Base-by-base conservation (phyloP, 805 yeast species). In the Hermanozyma aechmeae region DNA sequence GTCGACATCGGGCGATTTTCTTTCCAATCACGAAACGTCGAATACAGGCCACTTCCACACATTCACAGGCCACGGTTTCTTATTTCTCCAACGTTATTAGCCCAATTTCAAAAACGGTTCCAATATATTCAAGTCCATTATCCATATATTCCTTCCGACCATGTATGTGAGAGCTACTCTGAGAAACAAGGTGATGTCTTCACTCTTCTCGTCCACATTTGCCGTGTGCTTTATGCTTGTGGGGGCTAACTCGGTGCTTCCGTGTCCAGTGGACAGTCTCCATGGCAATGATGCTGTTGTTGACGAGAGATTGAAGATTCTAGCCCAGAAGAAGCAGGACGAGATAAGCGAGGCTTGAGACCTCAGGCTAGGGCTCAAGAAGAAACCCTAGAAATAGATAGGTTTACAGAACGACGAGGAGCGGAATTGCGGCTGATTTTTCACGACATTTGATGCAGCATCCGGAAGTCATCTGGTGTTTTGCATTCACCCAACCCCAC, bases 171-270 rank as follows among this genome's bases (percentile, higher is more conserved):
- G 62, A 53, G 82, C 83, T 8, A 60, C 73, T 4, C 64, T 66
- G 27, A 64, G 81, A 46, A 62, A 64, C 32, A 59, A 58, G 37
- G 57, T 79, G 29, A 77, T 85, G 14, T 67, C 70, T 27, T 76
- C 83, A 10, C 58, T 80, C 34, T 80, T 80, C 53, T 71, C 79
- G 15, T 73, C 85, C 13, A 79, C 92, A 0, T 79, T 79, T 38
- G 65, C 79, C n/a, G 73, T 81, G 16, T 79, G 87, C 21, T 70
- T 80, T 33, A 46, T 53, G 29, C 34, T 63, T 28, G 69, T 63
- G 4, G 71, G 79, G 12, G 76, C 78, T 11, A 78, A 74, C 32
- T 71, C 76, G 1, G 31, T 62, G 14, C 40, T 62, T 16, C 68
- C 68, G 15, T 62, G 69, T 43, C 69, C 69, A 4, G 55, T 62